Base-by-base conservation (phyloP, 1,284 basidiomycete species). In the Cutaneotrichosporon arboriforme region DNA sequence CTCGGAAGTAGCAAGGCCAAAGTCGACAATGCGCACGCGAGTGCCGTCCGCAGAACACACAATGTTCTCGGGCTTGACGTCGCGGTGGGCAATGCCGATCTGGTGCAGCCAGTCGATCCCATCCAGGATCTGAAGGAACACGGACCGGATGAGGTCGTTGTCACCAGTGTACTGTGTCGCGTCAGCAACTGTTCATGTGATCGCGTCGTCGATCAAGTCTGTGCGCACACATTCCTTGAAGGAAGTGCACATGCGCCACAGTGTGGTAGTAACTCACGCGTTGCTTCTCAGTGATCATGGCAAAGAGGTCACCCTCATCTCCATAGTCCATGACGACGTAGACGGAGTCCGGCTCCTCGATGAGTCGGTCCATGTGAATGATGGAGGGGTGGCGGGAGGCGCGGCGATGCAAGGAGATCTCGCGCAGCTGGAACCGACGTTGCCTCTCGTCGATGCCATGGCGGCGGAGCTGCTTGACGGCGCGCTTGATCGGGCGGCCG, bases 21-120 rank as follows among this genome's bases (percentile, higher is more conserved):
- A 98, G 78, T 98, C 96, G 58, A 93, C 94, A 68, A 98, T 83
- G 61, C 89, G 84, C 54, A 97, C 84, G 53, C 84, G 81, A 59
- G 84, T 81, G 58, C 92, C 92, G 69, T 75, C 76, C 22, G 76
- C 69, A 79, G 89, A 76, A 77, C 91, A 96, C 58, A 98, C 81
- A 65, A 98, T 86, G 76, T 98, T 98, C 78, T 97, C 96, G 2
- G 93, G 94, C 78, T 97, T 98, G 70, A 98, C 80, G 74, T 97
- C 94, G 51, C 94, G 88, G 76, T 97, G 94, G 76, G 89, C 93
- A 69, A 97, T 91, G 40, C 81, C 81, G 23, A 78, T 70, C 37
- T 65, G 61, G 67, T 86, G 84, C 55, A 83, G 82, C 75, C 87
- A 88, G 64, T 91, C 88, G 68, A 97, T 88, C 51, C 91, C 90